Evolutionary conservation across 2,329 filamentous ascomycete genomes (phyloP), one percentile per base, ranked within the genome.

Genomic region (Immersiporthe knoxdaviesiana): DNA sequence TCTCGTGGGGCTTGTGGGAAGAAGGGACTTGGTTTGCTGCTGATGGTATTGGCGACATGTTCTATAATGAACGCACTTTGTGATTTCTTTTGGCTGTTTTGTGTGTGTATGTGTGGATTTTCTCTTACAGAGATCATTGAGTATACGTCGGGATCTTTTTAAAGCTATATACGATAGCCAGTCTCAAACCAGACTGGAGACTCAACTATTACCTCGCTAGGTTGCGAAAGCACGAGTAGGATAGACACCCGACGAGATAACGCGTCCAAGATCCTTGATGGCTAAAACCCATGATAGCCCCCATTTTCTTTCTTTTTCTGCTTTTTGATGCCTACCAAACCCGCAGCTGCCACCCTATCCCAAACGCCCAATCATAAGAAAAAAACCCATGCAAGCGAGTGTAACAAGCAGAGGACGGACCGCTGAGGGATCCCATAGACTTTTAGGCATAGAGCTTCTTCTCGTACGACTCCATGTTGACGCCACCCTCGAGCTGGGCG

Each of bases 401-500:
- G 54, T 52, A 59, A n/a, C 54, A 39, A 60, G 27, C n/a, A n/a
- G n/a, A n/a, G n/a, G n/a, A n/a, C n/a, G 44, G 8, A 62, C 18
- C 32, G n/a, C 6, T 7, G 44, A 7, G 3, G 10, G 18, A n/a
- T 65, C 52, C 39, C 4, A 35, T 8, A 64, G 27, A 16, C n/a
- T n/a, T 50, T 75, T 89, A 97, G 76, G 94, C 93, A 83, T 97
- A 99, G 74, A 99, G 91, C 88, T 98, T 99, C 92, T 99, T 99
- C 87, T 98, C 96, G 80, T 97, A 98, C 79, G 93, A 95, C 85
- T 98, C 94, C 87, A 99, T 94, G 84, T 98, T 97, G 72, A 99
- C 94, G 79, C 95, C 96, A 73, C 96, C 96, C 86, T 99, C 96
- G 70, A 97, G 87, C 87, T 97, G 94, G 64, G 96, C 96, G 81